These are phyloP conservation scores for Holtermanniella nyarrowii DNA, from an alignment of 768 basidiomycete species.

Conservation along the genomic window DNA sequence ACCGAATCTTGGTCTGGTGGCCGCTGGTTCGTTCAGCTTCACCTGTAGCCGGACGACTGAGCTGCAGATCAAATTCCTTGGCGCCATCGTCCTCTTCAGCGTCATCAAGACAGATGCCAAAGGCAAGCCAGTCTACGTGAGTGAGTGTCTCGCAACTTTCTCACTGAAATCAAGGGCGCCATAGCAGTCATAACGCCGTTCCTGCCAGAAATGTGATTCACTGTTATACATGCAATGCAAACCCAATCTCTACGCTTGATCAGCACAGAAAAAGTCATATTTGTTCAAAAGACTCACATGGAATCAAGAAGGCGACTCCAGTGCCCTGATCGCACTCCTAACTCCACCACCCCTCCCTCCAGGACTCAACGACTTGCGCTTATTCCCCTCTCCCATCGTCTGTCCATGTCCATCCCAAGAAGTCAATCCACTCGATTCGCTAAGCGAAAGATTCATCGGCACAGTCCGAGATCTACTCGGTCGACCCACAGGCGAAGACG, in stretches of 20 bases:
- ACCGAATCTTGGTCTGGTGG: conserved; percentile 16
- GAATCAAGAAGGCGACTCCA: conserved; percentile 10
- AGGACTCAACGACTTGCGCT: not conserved
- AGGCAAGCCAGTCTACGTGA: too few relatives aligned
- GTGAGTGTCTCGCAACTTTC: not conserved
- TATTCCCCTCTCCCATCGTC: conserved; percentile 9
- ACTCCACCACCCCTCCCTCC: conserved; percentile 6
- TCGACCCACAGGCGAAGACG: conserved; percentile 7
- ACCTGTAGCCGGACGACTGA: not conserved
- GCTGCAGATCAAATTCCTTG: not conserved
- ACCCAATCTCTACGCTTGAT: not conserved
- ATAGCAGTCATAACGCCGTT: conserved; percentile 17
- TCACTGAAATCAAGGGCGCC: conserved; percentile 11
- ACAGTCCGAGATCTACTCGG: not conserved
- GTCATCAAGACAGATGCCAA: not conserved
- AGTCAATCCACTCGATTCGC: not conserved
- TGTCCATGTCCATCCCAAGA: conserved; percentile 3
- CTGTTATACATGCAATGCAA: not conserved
- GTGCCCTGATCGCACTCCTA: conserved; percentile 3
- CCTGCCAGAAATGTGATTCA: conserved; percentile 4
- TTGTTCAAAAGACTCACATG: not conserved
- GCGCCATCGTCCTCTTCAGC: not conserved
- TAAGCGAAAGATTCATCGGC: not conserved
- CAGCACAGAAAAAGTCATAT: not conserved
- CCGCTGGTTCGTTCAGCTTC: conserved; percentile 8